Percentiles rank a stretch among this genome's conserved stretches.
These are phyloP conservation scores for Penicillium sp. DNA, from an alignment of 2,329 filamentous ascomycete species.

Conservation along the genomic window DNA sequence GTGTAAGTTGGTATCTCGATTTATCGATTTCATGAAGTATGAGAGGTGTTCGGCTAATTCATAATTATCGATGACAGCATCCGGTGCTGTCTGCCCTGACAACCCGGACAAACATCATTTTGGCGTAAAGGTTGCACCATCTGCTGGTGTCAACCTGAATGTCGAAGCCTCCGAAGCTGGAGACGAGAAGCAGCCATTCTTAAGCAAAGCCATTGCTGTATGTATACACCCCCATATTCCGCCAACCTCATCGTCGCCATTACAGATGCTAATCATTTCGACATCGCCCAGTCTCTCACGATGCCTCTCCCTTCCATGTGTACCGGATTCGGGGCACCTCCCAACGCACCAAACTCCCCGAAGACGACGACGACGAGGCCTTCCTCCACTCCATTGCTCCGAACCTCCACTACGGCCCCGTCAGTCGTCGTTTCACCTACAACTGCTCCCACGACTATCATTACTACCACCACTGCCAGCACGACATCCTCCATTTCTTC, in stretches of 20 bases:
- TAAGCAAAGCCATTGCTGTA: conserved; percentile 2
- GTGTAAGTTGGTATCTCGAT: not conserved
- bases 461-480: not conserved
- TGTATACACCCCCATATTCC: not conserved
- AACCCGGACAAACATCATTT: not conserved
- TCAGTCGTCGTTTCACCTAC: not conserved
- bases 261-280: not conserved
- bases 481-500: not conserved
- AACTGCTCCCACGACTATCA: not conserved
- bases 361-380: not conserved
- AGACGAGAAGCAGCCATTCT: not conserved
- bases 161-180: not conserved
- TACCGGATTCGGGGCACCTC: not conserved
- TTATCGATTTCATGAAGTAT: not conserved
- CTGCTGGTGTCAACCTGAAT: not conserved
- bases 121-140: not conserved
- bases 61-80: not conserved
- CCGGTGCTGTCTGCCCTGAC: not conserved
- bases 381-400: not conserved
- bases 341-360: not conserved
- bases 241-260: not conserved
- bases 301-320: not conserved
- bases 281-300: not conserved
- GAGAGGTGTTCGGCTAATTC: not conserved
- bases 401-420: not conserved